Evolutionary conservation across 768 basidiomycete genomes (phyloP).

Genomic region (Nevesoporus exiguus): DNA sequence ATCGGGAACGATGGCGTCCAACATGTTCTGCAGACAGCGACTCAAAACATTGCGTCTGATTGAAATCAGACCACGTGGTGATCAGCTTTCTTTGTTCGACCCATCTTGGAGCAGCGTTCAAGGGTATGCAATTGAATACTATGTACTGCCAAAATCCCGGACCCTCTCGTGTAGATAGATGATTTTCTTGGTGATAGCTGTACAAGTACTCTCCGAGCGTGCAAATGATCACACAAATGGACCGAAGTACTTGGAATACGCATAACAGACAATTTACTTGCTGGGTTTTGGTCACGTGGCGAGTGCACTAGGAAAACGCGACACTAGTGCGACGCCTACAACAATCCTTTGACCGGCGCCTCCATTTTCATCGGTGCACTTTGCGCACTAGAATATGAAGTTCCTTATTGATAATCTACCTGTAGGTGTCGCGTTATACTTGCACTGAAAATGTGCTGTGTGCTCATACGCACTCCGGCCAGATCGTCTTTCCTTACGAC

Average conservation of each 20-base stretch:
- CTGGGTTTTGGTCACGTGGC: conserved; percentile 16
- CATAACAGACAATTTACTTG: too few species aligned
- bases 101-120: background rate
- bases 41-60: conserved; percentile 36
- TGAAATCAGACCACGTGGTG: conserved; percentile 1
- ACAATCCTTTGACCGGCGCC: background rate
- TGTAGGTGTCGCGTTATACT: conserved; percentile 39
- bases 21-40: conserved; percentile 29
- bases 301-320: too few species aligned
- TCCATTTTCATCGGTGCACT: background rate
- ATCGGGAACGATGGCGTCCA: conserved; percentile 29
- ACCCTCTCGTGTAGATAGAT: background rate
- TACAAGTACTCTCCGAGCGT: too few species aligned
- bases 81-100: background rate
- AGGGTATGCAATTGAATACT: background rate
- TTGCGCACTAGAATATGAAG: conserved; percentile 49
- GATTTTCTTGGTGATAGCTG: background rate
- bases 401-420: conserved; percentile 80
- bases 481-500: conserved; percentile 93
- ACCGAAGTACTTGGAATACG: too few species aligned
- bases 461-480: background rate
- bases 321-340: too few species aligned
- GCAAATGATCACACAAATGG: too few species aligned
- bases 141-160: background rate
- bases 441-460: background rate